A percentile compares a stretch with the other conserved stretches of the same genome.
These are phyloP conservation scores for Fraxinus latifolia DNA, from an alignment of 305 asterid genomes.

Conservation along the genomic window DNA sequence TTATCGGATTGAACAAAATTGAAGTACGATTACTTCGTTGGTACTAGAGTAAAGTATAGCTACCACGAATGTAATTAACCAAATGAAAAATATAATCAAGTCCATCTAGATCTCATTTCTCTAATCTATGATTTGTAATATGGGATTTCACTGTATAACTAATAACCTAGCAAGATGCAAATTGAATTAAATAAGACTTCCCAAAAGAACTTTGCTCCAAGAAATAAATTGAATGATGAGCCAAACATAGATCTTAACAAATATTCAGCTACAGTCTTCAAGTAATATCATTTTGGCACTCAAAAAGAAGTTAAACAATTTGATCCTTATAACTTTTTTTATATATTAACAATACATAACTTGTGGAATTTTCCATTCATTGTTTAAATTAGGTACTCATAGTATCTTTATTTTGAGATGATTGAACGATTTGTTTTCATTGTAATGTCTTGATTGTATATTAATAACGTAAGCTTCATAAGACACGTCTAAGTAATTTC, in stretches of 20 bases:
- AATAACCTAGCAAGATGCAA: background rate
- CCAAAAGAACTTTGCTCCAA: background rate
- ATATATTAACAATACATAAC: background rate
- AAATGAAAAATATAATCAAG: background rate
- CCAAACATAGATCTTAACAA: background rate
- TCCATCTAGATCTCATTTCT: background rate
- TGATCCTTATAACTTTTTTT: background rate
- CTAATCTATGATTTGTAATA: background rate
- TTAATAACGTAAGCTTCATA: constrained; percentile 2
- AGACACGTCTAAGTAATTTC: background rate
- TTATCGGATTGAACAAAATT: background rate
- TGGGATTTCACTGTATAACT: background rate
- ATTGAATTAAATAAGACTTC: background rate
- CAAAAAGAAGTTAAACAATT: background rate
- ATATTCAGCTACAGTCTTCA: background rate
- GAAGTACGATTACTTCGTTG: background rate
- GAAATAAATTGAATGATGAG: background rate
- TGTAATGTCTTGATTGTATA: background rate
- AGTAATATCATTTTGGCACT: constrained; percentile 4
- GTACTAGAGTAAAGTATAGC: background rate
- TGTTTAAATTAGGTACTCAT: background rate
- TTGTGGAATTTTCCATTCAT: background rate
- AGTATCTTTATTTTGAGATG: background rate
- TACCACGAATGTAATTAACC: background rate
- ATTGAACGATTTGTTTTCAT: background rate